Evolutionary conservation across 371 early-diverging fungal species (phyloP).

Genomic region (Mucor ambiguus): DNA sequence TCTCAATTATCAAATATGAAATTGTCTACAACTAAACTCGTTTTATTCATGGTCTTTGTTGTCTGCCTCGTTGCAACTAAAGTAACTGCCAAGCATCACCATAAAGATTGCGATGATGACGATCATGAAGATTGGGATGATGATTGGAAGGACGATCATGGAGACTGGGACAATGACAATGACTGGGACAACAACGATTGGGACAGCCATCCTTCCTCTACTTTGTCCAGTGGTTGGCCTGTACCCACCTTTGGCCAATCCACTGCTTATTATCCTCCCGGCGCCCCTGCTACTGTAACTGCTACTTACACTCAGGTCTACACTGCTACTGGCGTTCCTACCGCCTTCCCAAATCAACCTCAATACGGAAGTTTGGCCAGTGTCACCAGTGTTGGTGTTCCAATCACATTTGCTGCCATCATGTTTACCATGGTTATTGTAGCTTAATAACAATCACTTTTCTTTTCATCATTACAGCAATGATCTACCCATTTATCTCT

Average conservation of each 20-base stretch:
- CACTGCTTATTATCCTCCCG: background rate
- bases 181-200: background rate
- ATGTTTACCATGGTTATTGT: slow-evolving; percentile 3
- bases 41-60: background rate
- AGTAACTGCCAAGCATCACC: slow-evolving; percentile 8
- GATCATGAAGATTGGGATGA: slow-evolving; percentile 8
- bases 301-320: slow-evolving; percentile 7
- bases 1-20: slow-evolving; percentile 2
- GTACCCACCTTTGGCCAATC: background rate
- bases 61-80: background rate
- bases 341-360: background rate
- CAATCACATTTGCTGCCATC: background rate
- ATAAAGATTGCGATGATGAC: background rate
- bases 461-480: background rate
- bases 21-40: slow-evolving; percentile 7
- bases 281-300: background rate
- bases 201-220: background rate
- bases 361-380: background rate
- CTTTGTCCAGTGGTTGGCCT: background rate
- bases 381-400: background rate
- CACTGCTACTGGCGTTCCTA: background rate
- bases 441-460: background rate
- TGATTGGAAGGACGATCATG: background rate
- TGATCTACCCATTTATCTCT: background rate
- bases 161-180: background rate